A percentile compares a stretch with the other conserved stretches of the same genome.
These are phyloP conservation scores for Ganoderma boninense DNA, from an alignment of 1,284 basidiomycete species.

Conservation along the genomic window DNA sequence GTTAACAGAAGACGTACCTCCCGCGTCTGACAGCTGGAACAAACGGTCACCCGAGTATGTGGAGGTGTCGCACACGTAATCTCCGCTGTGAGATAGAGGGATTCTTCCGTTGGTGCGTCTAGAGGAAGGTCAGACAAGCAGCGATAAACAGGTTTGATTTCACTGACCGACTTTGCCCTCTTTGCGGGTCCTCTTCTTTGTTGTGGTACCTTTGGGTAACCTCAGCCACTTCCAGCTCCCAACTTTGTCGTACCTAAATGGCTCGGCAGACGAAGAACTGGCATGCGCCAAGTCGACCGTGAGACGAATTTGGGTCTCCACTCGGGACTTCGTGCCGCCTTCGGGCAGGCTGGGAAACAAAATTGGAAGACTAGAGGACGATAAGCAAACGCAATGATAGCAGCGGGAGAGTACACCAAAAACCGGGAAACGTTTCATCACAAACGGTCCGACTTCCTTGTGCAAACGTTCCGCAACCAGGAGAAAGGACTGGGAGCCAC, in stretches of 20 bases:
- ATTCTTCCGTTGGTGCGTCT: conserved; percentile 79
- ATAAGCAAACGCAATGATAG: neutral
- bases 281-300: conserved; percentile 78
- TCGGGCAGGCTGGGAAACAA: conserved; percentile 87
- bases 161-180: conserved; percentile 83
- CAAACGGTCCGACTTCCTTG: too few relatives aligned
- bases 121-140: conserved; percentile 36
- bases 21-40: conserved; percentile 84
- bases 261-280: conserved; percentile 64
- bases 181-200: conserved; percentile 85
- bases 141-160: neutral
- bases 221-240: conserved; percentile 88
- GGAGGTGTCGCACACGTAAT: conserved; percentile 84
- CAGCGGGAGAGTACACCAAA: neutral
- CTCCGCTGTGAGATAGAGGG: conserved; percentile 71
- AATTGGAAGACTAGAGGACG: conserved; percentile 66
- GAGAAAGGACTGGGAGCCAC: too few relatives aligned
- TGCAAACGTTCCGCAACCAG: too few relatives aligned
- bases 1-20: conserved; percentile 62
- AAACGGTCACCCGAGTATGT: conserved; percentile 81
- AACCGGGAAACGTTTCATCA: neutral
- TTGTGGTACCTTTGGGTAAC: conserved; percentile 80
- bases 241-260: conserved; percentile 73
- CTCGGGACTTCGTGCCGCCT: conserved; percentile 89
- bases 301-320: conserved; percentile 92